Evolutionary conservation across 2,329 filamentous ascomycete genomes (phyloP).

Genomic region (Cytospora piceae): DNA sequence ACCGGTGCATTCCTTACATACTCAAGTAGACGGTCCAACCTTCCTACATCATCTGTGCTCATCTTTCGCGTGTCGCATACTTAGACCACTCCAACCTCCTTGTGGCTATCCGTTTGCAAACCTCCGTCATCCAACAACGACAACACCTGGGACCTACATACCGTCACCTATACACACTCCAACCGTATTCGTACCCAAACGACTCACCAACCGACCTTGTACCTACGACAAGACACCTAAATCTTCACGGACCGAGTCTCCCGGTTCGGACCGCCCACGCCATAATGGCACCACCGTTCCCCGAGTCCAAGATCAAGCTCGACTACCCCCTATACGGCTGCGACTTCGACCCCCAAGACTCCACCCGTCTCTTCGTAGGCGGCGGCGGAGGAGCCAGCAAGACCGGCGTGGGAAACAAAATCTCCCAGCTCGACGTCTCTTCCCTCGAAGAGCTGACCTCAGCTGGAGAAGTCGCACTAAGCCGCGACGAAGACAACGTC

Average conservation of each 20-base stretch:
- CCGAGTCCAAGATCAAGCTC: slow-evolving; percentile 66
- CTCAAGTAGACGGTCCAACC: background rate
- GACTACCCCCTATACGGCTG: slow-evolving; percentile 85
- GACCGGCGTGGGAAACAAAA: slow-evolving; percentile 84
- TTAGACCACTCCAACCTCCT: background rate
- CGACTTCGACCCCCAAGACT: slow-evolving; percentile 83
- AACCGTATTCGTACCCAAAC: background rate
- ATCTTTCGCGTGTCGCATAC: background rate
- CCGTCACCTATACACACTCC: background rate
- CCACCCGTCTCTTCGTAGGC: slow-evolving; percentile 76
- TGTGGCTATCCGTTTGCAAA: slow-evolving; percentile 2
- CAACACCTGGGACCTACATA: slow-evolving; percentile 1
- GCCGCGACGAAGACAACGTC: slow-evolving; percentile 85
- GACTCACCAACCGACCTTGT: background rate
- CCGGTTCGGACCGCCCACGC: background rate
- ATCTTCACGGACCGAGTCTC: background rate
- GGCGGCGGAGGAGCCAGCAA: slow-evolving; percentile 84
- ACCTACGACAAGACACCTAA: background rate
- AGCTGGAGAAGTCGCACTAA: slow-evolving; percentile 74
- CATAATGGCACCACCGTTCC: slow-evolving; percentile 41
- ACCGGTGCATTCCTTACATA: background rate
- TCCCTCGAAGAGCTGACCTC: slow-evolving; percentile 65
- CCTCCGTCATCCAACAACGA: background rate
- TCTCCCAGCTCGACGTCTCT: slow-evolving; percentile 75
- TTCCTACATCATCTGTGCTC: background rate